Percentiles rank a stretch among this genome's conserved stretches.
Evolutionary conservation across 176 grass and related monocot genomes (phyloP).

Genomic region (Pharus latifolius): DNA sequence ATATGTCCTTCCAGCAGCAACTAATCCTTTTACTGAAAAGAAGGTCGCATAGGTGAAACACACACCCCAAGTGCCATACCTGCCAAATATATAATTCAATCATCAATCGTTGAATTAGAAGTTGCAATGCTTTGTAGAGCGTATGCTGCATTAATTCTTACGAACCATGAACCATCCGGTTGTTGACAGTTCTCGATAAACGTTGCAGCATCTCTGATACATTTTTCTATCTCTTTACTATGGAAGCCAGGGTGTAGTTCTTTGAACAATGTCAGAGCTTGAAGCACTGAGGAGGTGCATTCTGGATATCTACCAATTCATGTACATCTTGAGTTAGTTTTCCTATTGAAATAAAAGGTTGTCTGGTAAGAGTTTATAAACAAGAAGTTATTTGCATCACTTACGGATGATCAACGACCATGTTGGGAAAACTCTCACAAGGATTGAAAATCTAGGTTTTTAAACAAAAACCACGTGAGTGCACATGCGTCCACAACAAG

Average conservation of each 20-base stretch:
- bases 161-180: conserved; percentile 41
- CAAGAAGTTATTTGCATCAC: neutral
- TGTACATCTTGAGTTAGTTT: neutral
- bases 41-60: conserved; percentile 42
- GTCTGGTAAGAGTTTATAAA: neutral
- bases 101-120: neutral
- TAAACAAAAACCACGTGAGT: neutral
- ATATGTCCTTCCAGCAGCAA: conserved; percentile 26
- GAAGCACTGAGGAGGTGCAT: conserved; percentile 38
- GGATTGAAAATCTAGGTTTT: conserved; percentile 15
- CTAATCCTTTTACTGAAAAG: conserved; percentile 28
- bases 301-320: conserved; percentile 27
- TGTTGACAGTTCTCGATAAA: conserved; percentile 34
- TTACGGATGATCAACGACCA: conserved; percentile 20
- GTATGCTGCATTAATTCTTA: neutral
- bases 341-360: neutral
- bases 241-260: conserved; percentile 24
- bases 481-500: neutral
- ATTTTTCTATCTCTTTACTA: conserved; percentile 30
- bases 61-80: conserved; percentile 36
- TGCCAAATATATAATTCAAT: conserved; percentile 2
- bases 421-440: conserved; percentile 21
- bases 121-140: neutral
- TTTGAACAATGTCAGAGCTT: conserved; percentile 31
- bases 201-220: conserved; percentile 1